Base-by-base conservation (phyloP, 306 rosid species). In the Adenanthera pavonina region DNA sequence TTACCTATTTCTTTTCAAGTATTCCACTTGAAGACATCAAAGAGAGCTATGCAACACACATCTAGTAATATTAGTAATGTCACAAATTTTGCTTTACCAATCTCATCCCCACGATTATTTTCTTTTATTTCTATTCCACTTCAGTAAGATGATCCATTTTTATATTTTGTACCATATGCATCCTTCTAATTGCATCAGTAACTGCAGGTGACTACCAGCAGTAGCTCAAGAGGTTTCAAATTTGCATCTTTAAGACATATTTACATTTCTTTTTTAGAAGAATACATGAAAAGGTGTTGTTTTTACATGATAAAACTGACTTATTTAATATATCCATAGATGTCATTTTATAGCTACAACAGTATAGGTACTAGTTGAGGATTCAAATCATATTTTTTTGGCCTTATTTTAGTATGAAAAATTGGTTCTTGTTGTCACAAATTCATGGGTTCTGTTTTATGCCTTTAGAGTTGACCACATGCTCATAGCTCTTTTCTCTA, bases 121-220 rank as follows among this genome's bases (percentile, higher is more conserved):
- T 62, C n/a, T 66, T 56, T 34, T 33, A 38, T 54, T 69, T 47
- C 36, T 10, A 38, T 15, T 44, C 47, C 67, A 17, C 74, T 51
- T 2, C 62, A 67, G 14, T 35, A 16, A 62, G 66, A 68, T 76
- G 34, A 43, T 43, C 14, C 30, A 53, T 51, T 80, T 80, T 13
- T 76, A 57, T 47, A 61, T 56, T 43, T n/a, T 72, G 30, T 25
- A 78, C 77, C 59, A 72, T n/a, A 30, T 69, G 40, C 53, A 51
- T 44, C 69, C 46, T 85, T 30, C 49, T 19, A 80, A 79, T 74
- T 40, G 87, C 59, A 13, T 36, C 12, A 25, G 10, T 74, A 81
- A 65, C 81, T 48, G 30, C 90, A 95, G 98, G 95, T 91, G 68
- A 83, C 82, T 74, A 80, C 89, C 36, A 87, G 86, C 79, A 79